A percentile compares a stretch with the other conserved stretches of the same genome.
phyloP scores from a whole-genome alignment of 257 asterid species.

The Coffea eugenioides region DNA sequence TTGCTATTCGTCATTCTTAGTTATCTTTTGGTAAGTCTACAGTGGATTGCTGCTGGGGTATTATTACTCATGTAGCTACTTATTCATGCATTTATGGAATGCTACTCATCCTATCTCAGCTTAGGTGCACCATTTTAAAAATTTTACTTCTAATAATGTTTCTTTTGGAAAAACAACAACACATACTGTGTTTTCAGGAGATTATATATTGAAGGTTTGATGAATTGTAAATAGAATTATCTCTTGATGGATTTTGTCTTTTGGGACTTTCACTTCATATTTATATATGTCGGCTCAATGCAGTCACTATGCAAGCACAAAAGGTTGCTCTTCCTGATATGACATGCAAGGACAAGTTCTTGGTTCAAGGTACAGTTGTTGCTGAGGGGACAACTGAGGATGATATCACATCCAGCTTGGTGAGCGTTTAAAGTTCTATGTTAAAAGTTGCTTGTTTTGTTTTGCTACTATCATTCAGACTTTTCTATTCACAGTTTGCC shows the following conservation, averaged over 20 bases:
- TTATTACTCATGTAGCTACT: neutral
- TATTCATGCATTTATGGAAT: neutral
- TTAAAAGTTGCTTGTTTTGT: neutral
- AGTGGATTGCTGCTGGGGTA: neutral
- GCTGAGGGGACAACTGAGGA: conserved; percentile 40
- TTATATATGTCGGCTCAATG: conserved; percentile 12
- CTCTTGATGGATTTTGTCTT: neutral
- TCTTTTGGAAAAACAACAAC: neutral
- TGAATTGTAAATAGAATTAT: neutral
- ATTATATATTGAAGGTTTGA: neutral
- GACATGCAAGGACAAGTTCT: conserved; percentile 53
- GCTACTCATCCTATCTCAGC: neutral
- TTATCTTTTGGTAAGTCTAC: neutral
- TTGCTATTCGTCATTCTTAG: neutral
- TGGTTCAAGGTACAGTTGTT: conserved; percentile 40
- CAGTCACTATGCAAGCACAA: conserved; percentile 53
- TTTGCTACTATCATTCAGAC: neutral
- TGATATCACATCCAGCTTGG: conserved; percentile 36
- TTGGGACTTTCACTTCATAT: neutral
- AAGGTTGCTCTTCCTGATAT: conserved; percentile 33
- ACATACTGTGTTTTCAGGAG: neutral
- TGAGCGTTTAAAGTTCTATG: conserved; percentile 13
- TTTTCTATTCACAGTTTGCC: conserved; percentile 30
- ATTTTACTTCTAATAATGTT: no score
- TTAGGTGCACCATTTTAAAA: neutral